phyloP scores from a whole-genome alignment of 805 yeast species.

The Clavispora asparagi region DNA sequence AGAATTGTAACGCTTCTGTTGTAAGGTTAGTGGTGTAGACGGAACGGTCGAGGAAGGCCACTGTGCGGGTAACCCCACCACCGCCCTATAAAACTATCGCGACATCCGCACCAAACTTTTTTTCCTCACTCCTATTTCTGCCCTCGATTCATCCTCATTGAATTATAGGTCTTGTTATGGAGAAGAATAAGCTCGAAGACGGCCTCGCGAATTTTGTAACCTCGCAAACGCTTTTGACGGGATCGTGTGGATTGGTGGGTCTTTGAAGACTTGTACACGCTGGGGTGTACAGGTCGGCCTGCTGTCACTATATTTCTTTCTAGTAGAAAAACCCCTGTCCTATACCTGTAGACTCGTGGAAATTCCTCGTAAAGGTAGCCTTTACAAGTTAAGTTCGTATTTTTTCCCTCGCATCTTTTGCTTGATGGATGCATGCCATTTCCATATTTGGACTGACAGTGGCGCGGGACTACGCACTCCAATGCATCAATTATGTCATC shows the following conservation, averaged over 20 bases:
- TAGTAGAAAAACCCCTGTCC: too few relatives aligned
- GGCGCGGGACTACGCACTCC: too few relatives aligned
- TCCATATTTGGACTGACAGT: too few relatives aligned
- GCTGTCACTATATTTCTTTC: slow-evolving; percentile 10
- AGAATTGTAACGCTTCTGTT: not conserved
- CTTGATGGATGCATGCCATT: too few relatives aligned
- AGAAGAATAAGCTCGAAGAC: slow-evolving; percentile 17
- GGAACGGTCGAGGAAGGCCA: not conserved
- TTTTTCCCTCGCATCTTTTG: too few relatives aligned
- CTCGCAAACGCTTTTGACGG: slow-evolving; percentile 12
- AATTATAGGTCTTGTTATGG: slow-evolving; percentile 16
- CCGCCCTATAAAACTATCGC: not conserved
- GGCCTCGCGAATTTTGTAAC: slow-evolving; percentile 13
- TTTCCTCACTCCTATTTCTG: slow-evolving; percentile 17
- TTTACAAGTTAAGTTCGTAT: too few relatives aligned
- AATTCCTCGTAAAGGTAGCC: too few relatives aligned
- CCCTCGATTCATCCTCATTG: slow-evolving; percentile 18
- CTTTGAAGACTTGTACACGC: slow-evolving; percentile 8
- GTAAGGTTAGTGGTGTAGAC: not conserved
- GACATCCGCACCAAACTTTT: not conserved
- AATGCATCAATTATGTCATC: too few relatives aligned
- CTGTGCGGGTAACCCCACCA: slow-evolving; percentile 2
- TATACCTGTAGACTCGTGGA: too few relatives aligned
- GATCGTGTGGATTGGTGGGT: slow-evolving; percentile 14
- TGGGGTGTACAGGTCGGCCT: slow-evolving; percentile 7